Evolutionary conservation across 2,329 filamentous ascomycete genomes (phyloP), one percentile per base, ranked within the genome.

Genomic region (Claviceps spartinae): DNA sequence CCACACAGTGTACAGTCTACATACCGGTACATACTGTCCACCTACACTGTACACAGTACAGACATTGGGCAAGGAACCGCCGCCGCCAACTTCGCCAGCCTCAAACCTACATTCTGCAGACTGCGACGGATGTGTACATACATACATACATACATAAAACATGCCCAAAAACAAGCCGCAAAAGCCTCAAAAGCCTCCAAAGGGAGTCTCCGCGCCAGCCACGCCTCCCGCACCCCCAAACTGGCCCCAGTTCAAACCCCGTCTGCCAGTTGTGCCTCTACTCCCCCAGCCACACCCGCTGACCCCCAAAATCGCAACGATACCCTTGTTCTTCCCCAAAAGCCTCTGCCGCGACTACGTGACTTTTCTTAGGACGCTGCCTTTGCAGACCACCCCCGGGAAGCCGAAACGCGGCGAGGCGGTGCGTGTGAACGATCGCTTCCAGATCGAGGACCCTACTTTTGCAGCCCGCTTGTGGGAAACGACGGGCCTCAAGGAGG

Each of bases 371-470:
- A 68, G 68, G 51, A 78, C 76, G 0, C 69, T 95, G 2, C 82
- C 87, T 0, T 70, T 95, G 46, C 77, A 77, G 45, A 94, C 88
- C 1, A 95, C 88, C 0, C 88, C 88, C 0, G 81, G 81, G 0
- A 82, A 81, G 55, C 88, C 88, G 1, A 91, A 86, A 65, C 82
- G 81, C 55, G 88, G 86, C 47, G 83, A 93, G 52, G 89, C 89
- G 1, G 77, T 88, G 7, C 77, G 91, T 38, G 86, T 95, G 47
- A 96, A 96, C 64, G 91, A 96, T 64, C 81, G 91, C 11, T 95
- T 85, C 60, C 88, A 95, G 68, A 72, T 95, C 20, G 72, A 89
- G 30, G 90, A 96, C 68, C 68, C 78, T 30, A 66, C 57, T 0
- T 95, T 96, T 65, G 86, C 90, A 0, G 74, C 81, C 60, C 72